Evolutionary conservation across 2,329 filamentous ascomycete genomes (phyloP).

Genomic region (Phoma sp.): DNA sequence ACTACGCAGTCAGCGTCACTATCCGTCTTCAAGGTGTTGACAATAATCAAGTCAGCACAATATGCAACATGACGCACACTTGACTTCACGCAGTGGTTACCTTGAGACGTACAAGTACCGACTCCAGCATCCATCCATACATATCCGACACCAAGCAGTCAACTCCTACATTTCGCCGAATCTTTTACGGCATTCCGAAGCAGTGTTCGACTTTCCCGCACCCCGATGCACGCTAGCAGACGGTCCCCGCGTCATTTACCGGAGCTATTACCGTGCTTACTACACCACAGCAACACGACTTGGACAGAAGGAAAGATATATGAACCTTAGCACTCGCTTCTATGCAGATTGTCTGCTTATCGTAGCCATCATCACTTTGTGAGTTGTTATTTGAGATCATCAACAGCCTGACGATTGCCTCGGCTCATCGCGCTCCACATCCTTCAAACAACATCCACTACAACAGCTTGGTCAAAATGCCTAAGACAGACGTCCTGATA

Average conservation of each 20-base stretch:
- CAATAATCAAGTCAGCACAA: not conserved
- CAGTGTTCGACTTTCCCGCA: constrained; percentile 1
- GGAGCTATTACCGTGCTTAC: not conserved
- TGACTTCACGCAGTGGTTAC: not conserved
- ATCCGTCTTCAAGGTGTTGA: not conserved
- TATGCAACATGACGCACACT: not conserved
- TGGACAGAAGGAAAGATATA: not conserved
- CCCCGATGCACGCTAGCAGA: constrained; percentile 9
- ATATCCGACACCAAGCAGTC: not conserved
- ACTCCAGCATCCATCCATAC: not conserved
- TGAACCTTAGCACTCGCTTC: not conserved
- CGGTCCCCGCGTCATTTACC: constrained; percentile 4
- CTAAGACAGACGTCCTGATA: constrained; percentile 62
- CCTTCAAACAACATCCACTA: not conserved
- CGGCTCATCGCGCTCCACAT: not conserved
- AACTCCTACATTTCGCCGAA: not conserved
- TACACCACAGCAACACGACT: constrained; percentile 12
- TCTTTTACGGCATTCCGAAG: not conserved
- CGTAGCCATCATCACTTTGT: no score
- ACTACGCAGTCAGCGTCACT: not conserved
- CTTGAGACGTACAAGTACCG: not conserved
- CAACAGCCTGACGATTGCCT: not conserved
- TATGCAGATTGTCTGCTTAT: not conserved
- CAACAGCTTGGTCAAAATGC: constrained; percentile 23
- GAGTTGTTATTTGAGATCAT: not conserved